Base-by-base conservation (phyloP, 495 filamentous ascomycete species). In the Evernia prunastri region DNA sequence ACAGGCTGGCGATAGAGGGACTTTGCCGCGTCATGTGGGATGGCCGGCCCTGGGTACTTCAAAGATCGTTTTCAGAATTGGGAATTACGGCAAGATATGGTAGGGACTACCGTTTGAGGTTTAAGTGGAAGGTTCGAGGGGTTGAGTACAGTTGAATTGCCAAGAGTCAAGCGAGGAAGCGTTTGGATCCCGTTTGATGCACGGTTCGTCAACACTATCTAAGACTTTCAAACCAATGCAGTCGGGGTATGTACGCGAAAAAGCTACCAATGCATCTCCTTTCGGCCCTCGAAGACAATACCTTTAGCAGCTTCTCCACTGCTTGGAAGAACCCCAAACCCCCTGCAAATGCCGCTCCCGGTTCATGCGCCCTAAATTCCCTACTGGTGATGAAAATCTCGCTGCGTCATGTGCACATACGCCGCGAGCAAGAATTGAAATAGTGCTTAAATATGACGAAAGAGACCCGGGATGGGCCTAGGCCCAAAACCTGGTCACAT, bases 221-320 rank as follows among this genome's bases (percentile, higher is more conserved):
- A 63, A 57, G 33, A 63, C 9, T 29, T 27, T 29, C 37, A 31
- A 36, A 20, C 12, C 61, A 36, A 42, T 18, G 39, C 23, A 27
- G 43, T 20, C 35, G 27, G 20, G 29, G 39, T 63, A 57, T 63
- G 61, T 47, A 56, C 27, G 61, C 39, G 51, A 57, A 43, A 45
- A 63, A 43, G 25, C 37, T 15, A 57, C 40, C 20, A 51, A 47
- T 42, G 20, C 27, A 36, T 42, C 45, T 42, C 53, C 36, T 33
- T 18, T n/a, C 35, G 1, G 57, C 39, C 13, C 4, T 47, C 37
- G 18, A 37, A 35, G 29, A 23, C 40, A 3, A 36, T 62, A 35
- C n/a, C 13, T 54, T 53, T n/a, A 31, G 49, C 49, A 54, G 47
- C 37, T 53, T 20, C 23, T 57, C 33, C 27, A n/a, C 61, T n/a